phyloP scores from a whole-genome alignment of 148 eudicot species.

The Euryodendron excelsum region DNA sequence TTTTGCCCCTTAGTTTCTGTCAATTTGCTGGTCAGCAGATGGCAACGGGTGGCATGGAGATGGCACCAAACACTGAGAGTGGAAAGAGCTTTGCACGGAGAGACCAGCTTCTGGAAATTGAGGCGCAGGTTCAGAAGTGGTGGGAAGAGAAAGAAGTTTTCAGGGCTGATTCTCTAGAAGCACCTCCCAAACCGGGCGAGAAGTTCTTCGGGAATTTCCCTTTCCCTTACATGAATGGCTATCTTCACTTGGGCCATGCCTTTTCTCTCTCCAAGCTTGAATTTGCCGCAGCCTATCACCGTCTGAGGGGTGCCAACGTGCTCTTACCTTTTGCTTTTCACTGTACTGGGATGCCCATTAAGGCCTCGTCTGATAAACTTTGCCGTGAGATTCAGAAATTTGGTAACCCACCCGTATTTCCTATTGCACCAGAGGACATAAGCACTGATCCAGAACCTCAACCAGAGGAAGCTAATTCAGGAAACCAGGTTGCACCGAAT shows the following conservation, averaged over 20 bases:
- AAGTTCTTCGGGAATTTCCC: constrained; percentile 94
- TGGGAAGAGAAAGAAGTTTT: constrained; percentile 73
- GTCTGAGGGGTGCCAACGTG: constrained; percentile 83
- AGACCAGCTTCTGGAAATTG: constrained; percentile 70
- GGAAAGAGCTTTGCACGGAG: constrained; percentile 75
- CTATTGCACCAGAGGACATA: constrained; percentile 47
- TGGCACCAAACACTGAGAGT: constrained; percentile 42
- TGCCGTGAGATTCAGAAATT: constrained; percentile 62
- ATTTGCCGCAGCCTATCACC: constrained; percentile 82
- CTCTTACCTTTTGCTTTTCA: constrained; percentile 91
- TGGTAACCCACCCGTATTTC: constrained; percentile 84
- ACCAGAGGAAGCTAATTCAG: constrained; percentile 39
- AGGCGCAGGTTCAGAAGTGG: constrained; percentile 48
- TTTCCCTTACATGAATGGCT: constrained; percentile 94
- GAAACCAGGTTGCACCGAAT: constrained; percentile 45
- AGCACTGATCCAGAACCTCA: constrained; percentile 28
- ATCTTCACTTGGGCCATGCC: constrained; percentile 87
- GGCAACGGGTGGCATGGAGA: constrained; percentile 28
- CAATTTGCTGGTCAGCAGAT: constrained; percentile 28
- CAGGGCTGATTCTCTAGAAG: constrained; percentile 50
- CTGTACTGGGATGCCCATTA: constrained; percentile 95
- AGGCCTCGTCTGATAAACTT: constrained; percentile 90
- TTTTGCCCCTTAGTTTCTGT: constrained; percentile 42
- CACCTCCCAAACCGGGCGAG: constrained; percentile 60
- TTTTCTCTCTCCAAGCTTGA: constrained; percentile 89